Evolutionary conservation across 2,329 filamentous ascomycete genomes (phyloP).

Genomic region (Exophiala sideris): DNA sequence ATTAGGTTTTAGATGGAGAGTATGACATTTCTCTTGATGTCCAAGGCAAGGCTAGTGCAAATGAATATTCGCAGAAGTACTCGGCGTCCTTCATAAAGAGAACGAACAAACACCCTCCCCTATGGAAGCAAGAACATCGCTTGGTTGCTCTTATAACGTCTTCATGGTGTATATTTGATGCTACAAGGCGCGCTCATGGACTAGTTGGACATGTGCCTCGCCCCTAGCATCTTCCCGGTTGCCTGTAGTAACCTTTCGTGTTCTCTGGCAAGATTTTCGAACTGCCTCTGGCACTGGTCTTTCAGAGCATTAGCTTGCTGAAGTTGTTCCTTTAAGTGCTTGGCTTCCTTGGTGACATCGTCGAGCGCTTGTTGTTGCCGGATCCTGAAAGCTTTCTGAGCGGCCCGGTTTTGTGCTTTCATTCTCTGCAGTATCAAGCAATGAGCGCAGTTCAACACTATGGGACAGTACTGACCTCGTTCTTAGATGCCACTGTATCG

Average conservation of each 20-base stretch:
- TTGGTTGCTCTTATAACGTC: neutral
- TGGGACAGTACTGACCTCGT: slow-evolving; percentile 5
- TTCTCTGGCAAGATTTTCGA: slow-evolving; percentile 9
- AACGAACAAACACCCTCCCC: no score
- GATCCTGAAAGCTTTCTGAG: slow-evolving; percentile 88
- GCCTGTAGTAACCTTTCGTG: slow-evolving; percentile 8
- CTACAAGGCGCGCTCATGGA: neutral
- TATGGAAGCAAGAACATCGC: no score
- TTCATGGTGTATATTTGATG: neutral
- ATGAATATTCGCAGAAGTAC: no score
- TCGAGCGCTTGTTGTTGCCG: slow-evolving; percentile 73
- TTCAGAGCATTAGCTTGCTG: slow-evolving; percentile 5
- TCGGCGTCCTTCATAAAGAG: no score
- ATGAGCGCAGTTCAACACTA: neutral
- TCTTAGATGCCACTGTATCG: slow-evolving; percentile 4
- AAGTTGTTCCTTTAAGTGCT: slow-evolving; percentile 7
- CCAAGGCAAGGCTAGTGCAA: no score
- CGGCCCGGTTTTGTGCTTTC: slow-evolving; percentile 91
- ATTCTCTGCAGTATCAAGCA: slow-evolving; percentile 37
- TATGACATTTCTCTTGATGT: no score
- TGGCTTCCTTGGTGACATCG: slow-evolving; percentile 6
- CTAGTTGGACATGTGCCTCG: neutral
- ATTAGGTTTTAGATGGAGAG: no score
- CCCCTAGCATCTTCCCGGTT: neutral
- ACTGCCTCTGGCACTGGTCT: slow-evolving; percentile 12